Percentiles rank a stretch among this genome's conserved stretches.
Evolutionary conservation across 169 alveolate species (phyloP).

Genomic region (Eimeria falciformis): DNA sequence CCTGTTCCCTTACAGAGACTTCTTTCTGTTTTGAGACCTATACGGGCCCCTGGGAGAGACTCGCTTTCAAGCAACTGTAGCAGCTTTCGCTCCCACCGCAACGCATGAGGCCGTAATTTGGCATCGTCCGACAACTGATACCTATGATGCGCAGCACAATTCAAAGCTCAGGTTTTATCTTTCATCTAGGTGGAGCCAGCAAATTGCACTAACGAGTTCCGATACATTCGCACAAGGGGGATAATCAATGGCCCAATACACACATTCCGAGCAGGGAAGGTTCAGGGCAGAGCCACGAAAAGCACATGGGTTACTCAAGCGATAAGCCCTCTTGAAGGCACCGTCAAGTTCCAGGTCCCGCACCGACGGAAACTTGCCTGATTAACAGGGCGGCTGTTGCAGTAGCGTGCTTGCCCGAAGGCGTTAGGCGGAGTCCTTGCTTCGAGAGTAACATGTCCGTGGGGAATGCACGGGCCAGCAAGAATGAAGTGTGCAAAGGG

Average conservation of each 20-base stretch:
- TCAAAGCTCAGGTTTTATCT: not conserved
- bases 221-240: no score
- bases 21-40: conserved; percentile 71
- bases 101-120: conserved; percentile 61
- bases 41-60: conserved; percentile 72
- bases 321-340: no score
- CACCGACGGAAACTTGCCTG: conserved; percentile 32
- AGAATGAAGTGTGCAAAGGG: conserved; percentile 69
- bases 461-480: conserved; percentile 69
- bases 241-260: no score
- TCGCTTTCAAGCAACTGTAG: conserved; percentile 35
- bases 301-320: no score
- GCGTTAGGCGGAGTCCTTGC: conserved; percentile 68
- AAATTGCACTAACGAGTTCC: no score
- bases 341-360: no score
- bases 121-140: conserved; percentile 71
- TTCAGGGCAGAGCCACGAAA: no score
- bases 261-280: no score
- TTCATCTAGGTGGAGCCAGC: not conserved
- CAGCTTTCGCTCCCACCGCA: conserved; percentile 68
- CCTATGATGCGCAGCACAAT: not conserved
- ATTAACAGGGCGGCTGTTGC: conserved; percentile 71
- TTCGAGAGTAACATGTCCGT: conserved; percentile 67
- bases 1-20: conserved; percentile 66
- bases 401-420: conserved; percentile 62